Evolutionary conservation across 2,329 filamentous ascomycete genomes (phyloP), one percentile per base, ranked within the genome.

Genomic region (Pseudogymnoascus sp.): DNA sequence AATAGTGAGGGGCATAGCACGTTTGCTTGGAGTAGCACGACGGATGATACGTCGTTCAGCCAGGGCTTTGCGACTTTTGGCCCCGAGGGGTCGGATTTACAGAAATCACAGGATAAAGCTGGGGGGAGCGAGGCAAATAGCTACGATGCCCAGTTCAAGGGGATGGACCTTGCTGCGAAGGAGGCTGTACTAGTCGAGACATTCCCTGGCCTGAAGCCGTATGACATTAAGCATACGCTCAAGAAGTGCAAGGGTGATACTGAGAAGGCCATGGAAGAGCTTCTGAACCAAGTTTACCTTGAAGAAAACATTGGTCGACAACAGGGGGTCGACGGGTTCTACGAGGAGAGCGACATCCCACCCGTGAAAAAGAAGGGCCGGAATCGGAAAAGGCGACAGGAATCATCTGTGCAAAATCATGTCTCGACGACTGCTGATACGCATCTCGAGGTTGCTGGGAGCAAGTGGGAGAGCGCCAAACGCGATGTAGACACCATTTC

Each of bases 311-410:
- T 83, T 0, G 79, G 84, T 63, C 79, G 83, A 1, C 78, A 81
- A 1, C 93, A 90, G 72, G 90, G 92, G 0, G 80, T 97, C n/a
- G 92, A 97, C 65, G 92, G 85, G 0, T 96, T 96, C 72, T 86
- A 85, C 25, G 25, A 28, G 21, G 81, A 85, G 41, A 81, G 81
- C 0, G 81, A 85, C 14, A 76, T 16, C 66, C 14, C 65, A 64
- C 60, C 54, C 41, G 62, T 69, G 67, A 81, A 78, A 67, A 76
- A 72, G 65, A 78, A 77, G 66, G n/a, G 51, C 5, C 28, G 51
- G 16, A 74, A 63, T 70, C 73, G 71, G 73, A 69, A 69, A 64
- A 63, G 61, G 48, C 4, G 67, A 66, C 16, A 64, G 67, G 39
- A 63, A 48, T n/a, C 60, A 75, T 25, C 34, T 1, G 25, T 19